Evolutionary conservation across 1,284 basidiomycete species (phyloP).

Genomic region (Apiotrichum akiyoshidainum): DNA sequence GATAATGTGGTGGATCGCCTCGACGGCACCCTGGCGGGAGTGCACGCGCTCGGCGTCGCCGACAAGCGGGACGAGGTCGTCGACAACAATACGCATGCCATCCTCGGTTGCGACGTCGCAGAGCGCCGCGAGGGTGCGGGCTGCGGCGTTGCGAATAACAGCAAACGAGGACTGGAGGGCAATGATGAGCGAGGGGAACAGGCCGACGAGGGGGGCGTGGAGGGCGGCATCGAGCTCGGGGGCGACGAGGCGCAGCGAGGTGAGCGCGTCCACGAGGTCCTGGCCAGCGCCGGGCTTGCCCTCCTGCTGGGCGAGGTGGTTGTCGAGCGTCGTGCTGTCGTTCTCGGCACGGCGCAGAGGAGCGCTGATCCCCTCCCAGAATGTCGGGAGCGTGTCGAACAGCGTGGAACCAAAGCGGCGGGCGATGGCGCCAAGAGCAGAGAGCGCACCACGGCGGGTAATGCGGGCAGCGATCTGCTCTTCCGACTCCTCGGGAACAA

Average conservation of each 20-base stretch:
- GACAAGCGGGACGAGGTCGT: slow-evolving; percentile 78
- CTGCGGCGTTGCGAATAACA: slow-evolving; percentile 82
- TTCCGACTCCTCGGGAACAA: slow-evolving; percentile 43
- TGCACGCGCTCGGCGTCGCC: slow-evolving; percentile 72
- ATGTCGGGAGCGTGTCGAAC: slow-evolving; percentile 75
- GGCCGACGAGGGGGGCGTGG: slow-evolving; percentile 64
- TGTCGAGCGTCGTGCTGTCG: slow-evolving; percentile 6
- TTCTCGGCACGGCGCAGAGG: slow-evolving; percentile 53
- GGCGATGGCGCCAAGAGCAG: slow-evolving; percentile 78
- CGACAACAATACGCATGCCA: slow-evolving; percentile 84
- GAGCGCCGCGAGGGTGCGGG: slow-evolving; percentile 80
- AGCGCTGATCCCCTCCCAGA: slow-evolving; percentile 90
- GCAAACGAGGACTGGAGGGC: slow-evolving; percentile 80
- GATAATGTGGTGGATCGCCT: slow-evolving; percentile 90
- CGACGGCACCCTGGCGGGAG: slow-evolving; percentile 85
- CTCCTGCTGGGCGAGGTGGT: slow-evolving; percentile 36
- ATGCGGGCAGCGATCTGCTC: slow-evolving; percentile 56
- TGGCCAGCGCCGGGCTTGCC: slow-evolving; percentile 61
- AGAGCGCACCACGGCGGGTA: slow-evolving; percentile 73
- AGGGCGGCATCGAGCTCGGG: slow-evolving; percentile 71
- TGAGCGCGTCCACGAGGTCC: slow-evolving; percentile 87
- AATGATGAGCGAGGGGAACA: slow-evolving; percentile 72
- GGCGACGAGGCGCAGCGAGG: slow-evolving; percentile 78
- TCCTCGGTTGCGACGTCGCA: slow-evolving; percentile 80
- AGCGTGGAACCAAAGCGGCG: slow-evolving; percentile 70